Conservation (phyloP, 148 eudicot species). For the Persicaria maculosa region DNA sequence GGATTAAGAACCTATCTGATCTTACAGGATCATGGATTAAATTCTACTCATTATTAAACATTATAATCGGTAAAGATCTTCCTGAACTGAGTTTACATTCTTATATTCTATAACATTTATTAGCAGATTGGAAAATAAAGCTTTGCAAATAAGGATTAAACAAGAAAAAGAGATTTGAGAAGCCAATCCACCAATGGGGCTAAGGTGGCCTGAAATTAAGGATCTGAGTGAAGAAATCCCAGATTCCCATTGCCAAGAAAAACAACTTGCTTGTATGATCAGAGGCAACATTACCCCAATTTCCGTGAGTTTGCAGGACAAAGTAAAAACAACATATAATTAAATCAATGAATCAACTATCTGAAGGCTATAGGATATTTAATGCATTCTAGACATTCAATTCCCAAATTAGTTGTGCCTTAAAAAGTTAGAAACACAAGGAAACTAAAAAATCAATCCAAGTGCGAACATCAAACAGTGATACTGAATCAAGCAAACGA, state of each 20-base stretch:
- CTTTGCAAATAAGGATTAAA: not conserved
- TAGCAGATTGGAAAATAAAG: not conserved
- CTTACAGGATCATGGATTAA: not conserved
- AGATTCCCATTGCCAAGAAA: not conserved
- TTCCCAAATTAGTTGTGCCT: not conserved
- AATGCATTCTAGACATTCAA: not conserved
- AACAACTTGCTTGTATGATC: not conserved
- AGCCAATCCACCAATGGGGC: not conserved
- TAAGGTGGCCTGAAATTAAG: not conserved
- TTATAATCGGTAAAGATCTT: not conserved
- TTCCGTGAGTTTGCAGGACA: not conserved
- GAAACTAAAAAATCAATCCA: not conserved
- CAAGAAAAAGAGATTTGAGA: not conserved
- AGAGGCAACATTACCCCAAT: not conserved
- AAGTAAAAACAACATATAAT: not conserved
- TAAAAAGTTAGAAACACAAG: not conserved
- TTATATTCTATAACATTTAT: not conserved
- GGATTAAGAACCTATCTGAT: no score
- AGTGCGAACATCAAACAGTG: not conserved
- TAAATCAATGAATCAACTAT: not conserved
- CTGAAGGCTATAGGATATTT: not conserved
- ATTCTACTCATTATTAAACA: not conserved
- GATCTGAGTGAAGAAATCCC: not conserved
- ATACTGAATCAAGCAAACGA: not conserved
- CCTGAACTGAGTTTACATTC: not conserved